These are phyloP conservation scores for Penicillium sp. DNA, from an alignment of 2,329 filamentous ascomycete species.

Conservation along the genomic window DNA sequence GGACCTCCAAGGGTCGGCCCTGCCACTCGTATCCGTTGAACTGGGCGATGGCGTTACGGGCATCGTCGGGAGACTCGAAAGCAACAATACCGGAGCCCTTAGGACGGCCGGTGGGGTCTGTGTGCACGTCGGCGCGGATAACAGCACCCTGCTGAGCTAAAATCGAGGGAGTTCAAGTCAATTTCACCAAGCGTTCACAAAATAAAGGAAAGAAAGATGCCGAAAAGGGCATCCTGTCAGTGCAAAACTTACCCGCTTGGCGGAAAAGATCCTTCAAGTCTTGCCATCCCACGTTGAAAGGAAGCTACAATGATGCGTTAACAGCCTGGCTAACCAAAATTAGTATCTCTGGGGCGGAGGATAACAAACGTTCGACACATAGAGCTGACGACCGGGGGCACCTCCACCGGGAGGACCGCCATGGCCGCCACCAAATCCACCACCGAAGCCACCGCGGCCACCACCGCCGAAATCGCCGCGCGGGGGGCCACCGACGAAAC, in stretches of 20 bases:
- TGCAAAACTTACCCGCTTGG: conserved; percentile 76
- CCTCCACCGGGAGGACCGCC: conserved; percentile 46
- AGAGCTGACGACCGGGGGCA: conserved; percentile 75
- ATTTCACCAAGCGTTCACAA: conserved; percentile 22
- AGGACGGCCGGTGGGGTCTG: conserved; percentile 85
- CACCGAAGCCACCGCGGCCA: conserved; percentile 54
- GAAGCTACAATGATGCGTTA: conserved; percentile 64
- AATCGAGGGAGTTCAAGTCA: conserved; percentile 28
- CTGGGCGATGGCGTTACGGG: conserved; percentile 91
- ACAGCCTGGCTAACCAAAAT: conserved; percentile 15
- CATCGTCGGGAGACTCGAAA: conserved; percentile 92
- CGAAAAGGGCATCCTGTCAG: conserved; percentile 7
- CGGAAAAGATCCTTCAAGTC: conserved; percentile 98
- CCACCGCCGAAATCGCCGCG: conserved; percentile 63
- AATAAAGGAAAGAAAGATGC: conserved; percentile 13
- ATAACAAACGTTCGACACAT: conserved; percentile 92
- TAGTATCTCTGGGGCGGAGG: conserved; percentile 24
- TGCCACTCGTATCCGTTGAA: conserved; percentile 99
- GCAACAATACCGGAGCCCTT: conserved; percentile 98
- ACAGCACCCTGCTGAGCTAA: conserved; percentile 67
- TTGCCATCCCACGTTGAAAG: conserved; percentile 97
- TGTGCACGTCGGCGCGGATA: conserved; percentile 92
- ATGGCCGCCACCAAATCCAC: conserved; percentile 35
- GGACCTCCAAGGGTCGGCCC: conserved; percentile 86
- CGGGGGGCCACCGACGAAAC: conserved; percentile 77